Evolutionary conservation across 495 filamentous ascomycete species (phyloP), one percentile per base, ranked within the genome.

Genomic region (Xylaria castorea): DNA sequence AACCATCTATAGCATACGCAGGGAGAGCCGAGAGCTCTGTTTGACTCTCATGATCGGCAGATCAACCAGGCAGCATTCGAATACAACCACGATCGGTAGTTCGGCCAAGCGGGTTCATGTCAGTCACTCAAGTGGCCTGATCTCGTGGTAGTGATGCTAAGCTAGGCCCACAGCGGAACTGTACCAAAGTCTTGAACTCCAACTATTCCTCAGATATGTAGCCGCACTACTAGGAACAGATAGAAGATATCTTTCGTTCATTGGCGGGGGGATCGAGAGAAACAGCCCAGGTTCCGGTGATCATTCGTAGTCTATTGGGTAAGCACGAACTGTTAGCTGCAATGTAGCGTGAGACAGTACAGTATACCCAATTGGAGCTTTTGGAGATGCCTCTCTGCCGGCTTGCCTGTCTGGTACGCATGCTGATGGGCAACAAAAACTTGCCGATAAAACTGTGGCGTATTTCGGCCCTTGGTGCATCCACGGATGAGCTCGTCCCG

Each of bases 61-160:
- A 16, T 27, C 7, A 51, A 16, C 40, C 38, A 7, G 22, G 55
- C 30, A 42, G 42, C 40, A 40, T 38, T 62, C 55, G 30, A 53
- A 51, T 63, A 27, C n/a, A 40, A 63, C 58, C 22, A 63, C 14
- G 53, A 6, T 50, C 14, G 20, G 1, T 16, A 11, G 30, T 32
- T 34, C 6, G 32, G 48, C 14, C 27, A 58, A 9, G 57, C 16
- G 20, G 32, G 34, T 40, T 40, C 32, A 46, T 20, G 55, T 42
- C 20, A 25, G 5, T 22, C 20, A 16, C 6, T 27, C n/a, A 40
- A 40, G 32, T 53, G 68, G 68, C 36, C 68, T 63, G 68, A 42
- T 63, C 32, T 14, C n/a, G 20, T 11, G 9, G n/a, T 8, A 34
- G 18, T n/a, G 30, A 5, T 20, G 44, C 36, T 18, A 51, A 51